A percentile compares a stretch with the other conserved stretches of the same genome.
Evolutionary conservation across 768 basidiomycete genomes (phyloP).

Genomic region (Trametes coccinea): DNA sequence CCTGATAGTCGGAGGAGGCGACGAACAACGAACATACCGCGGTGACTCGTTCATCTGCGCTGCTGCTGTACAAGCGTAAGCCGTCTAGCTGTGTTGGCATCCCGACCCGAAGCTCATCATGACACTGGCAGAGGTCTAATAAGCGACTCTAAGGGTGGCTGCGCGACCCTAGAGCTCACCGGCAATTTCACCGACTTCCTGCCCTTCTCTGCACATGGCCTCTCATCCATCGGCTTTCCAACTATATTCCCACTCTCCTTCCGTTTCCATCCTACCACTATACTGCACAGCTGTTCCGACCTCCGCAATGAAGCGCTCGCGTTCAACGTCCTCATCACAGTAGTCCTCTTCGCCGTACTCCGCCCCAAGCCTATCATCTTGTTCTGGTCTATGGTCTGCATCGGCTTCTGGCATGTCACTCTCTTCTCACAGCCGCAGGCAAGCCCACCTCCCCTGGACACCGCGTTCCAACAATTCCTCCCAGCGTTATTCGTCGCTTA

Average conservation of each 20-base stretch:
- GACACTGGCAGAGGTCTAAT: slow-evolving; percentile 55
- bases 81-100: not conserved
- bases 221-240: slow-evolving; percentile 73
- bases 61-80: slow-evolving; percentile 78
- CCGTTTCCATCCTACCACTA: slow-evolving; percentile 49
- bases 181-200: slow-evolving; percentile 74
- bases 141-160: slow-evolving; percentile 69
- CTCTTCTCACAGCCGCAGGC: slow-evolving; percentile 75
- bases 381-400: slow-evolving; percentile 78
- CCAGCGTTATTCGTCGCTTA: slow-evolving; percentile 78
- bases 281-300: slow-evolving; percentile 68
- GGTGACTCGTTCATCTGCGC: slow-evolving; percentile 86
- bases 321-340: slow-evolving; percentile 70
- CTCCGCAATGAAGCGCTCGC: slow-evolving; percentile 67
- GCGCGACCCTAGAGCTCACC: slow-evolving; percentile 65
- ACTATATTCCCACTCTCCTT: slow-evolving; percentile 74
- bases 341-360: slow-evolving; percentile 68
- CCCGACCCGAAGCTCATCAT: too few species aligned
- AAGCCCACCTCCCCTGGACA: slow-evolving; percentile 66
- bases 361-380: slow-evolving; percentile 68
- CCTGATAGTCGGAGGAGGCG: slow-evolving; percentile 85
- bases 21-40: slow-evolving; percentile 68
- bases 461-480: slow-evolving; percentile 76
- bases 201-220: slow-evolving; percentile 57
- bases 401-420: slow-evolving; percentile 83